Evolutionary conservation across 2,329 filamentous ascomycete genomes (phyloP).

Genomic region (Sporothrix mexicana): DNA sequence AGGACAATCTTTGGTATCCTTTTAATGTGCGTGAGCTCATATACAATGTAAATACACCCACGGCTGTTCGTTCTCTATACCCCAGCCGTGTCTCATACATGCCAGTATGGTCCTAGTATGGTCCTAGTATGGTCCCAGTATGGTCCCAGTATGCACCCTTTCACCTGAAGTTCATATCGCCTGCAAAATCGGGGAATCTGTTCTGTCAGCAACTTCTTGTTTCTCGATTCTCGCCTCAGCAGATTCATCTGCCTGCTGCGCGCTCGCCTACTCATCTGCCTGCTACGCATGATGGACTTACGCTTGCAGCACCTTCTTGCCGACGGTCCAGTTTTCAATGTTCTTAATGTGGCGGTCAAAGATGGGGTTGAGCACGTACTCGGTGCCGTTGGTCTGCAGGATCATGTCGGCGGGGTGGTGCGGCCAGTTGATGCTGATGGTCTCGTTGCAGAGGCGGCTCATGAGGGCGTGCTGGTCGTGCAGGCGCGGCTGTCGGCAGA

Average conservation of each 20-base stretch:
- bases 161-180: slow-evolving; percentile 1
- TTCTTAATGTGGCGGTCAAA: slow-evolving; percentile 26
- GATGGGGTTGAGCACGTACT: slow-evolving; percentile 22
- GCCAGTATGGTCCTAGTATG: too few relatives aligned
- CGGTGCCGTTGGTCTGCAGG: slow-evolving; percentile 11
- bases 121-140: neutral
- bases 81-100: too few relatives aligned
- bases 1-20: too few relatives aligned
- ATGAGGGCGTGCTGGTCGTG: neutral
- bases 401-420: slow-evolving; percentile 25
- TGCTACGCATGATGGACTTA: slow-evolving; percentile 1
- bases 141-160: neutral
- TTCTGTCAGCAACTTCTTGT: too few relatives aligned
- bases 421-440: slow-evolving; percentile 31
- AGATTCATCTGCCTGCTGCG: too few relatives aligned
- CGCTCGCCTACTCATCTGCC: too few relatives aligned
- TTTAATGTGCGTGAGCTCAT: too few relatives aligned
- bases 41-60: too few relatives aligned
- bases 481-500: slow-evolving; percentile 12
- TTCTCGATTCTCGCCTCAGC: too few relatives aligned
- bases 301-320: neutral
- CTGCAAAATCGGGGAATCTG: slow-evolving; percentile 7
- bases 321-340: slow-evolving; percentile 24
- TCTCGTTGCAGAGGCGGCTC: slow-evolving; percentile 17
- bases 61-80: too few relatives aligned